These are phyloP conservation scores for Neurospora discreta DNA, from an alignment of 495 filamentous ascomycete species.

Conservation along the genomic window DNA sequence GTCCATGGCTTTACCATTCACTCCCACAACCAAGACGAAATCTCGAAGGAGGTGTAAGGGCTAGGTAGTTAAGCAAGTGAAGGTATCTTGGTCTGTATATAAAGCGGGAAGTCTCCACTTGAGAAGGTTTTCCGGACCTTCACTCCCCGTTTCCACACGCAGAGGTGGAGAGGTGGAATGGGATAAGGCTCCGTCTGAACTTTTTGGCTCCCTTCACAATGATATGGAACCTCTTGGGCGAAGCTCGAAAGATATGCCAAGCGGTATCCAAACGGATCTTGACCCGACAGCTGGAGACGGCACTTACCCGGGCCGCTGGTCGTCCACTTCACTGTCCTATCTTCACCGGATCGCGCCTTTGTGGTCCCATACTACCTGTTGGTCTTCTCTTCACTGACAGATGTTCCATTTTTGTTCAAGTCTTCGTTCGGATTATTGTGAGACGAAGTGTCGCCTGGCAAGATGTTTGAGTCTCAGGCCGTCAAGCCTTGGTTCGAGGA, in stretches of 20 bases:
- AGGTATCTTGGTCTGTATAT: neutral
- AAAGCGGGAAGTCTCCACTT: neutral
- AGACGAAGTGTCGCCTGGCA: no score
- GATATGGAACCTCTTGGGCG: neutral
- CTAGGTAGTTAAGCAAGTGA: neutral
- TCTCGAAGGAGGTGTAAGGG: neutral
- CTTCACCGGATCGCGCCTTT: fast-evolving
- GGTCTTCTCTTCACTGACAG: neutral
- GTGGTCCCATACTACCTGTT: neutral
- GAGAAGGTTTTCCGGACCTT: neutral
- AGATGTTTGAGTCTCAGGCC: no score
- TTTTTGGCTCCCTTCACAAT: neutral
- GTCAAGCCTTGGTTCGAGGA: no score
- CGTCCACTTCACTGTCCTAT: neutral
- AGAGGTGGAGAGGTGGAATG: neutral
- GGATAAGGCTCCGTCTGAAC: neutral
- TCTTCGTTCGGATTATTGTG: no score
- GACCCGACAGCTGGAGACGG: neutral
- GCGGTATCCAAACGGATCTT: neutral
- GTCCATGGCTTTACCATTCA: neutral
- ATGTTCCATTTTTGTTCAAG: no score
- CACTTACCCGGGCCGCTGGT: neutral
- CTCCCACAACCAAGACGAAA: neutral
- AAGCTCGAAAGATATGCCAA: neutral
- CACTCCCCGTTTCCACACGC: neutral